Evolutionary conservation across 78 protist species (phyloP).

Genomic region (Dictyostelium brefeldianum): DNA sequence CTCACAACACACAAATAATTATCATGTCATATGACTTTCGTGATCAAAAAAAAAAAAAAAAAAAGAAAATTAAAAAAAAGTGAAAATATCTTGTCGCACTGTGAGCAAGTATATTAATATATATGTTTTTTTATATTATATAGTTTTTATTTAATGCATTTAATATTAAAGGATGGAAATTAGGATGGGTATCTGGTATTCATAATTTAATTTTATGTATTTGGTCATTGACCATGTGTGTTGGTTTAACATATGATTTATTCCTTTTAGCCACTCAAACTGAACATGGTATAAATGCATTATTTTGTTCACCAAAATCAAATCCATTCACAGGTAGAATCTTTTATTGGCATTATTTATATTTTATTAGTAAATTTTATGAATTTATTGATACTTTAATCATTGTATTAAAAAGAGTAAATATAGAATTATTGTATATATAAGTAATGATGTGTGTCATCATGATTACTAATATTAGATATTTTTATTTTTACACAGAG

Average conservation of each 20-base stretch:
- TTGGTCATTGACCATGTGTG: constrained; percentile 53
- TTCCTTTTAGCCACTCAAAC: background rate
- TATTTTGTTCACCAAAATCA: constrained; percentile 60
- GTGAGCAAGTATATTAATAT: too few relatives aligned
- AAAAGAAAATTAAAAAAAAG: too few relatives aligned
- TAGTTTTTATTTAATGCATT: constrained; percentile 28
- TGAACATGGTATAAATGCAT: constrained; percentile 41
- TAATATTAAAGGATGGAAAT: constrained; percentile 19
- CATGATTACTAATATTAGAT: background rate
- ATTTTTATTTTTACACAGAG: background rate
- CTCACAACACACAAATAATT: too few relatives aligned
- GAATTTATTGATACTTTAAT: constrained; percentile 85
- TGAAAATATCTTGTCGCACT: too few relatives aligned
- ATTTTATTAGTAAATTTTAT: constrained; percentile 76
- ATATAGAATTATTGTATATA: background rate
- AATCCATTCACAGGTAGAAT: constrained; percentile 63
- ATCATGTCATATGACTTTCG: too few relatives aligned
- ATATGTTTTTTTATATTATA: background rate
- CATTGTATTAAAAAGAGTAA: constrained; percentile 66
- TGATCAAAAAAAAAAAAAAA: too few relatives aligned
- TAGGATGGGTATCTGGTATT: constrained; percentile 13
- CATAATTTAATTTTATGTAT: constrained; percentile 54
- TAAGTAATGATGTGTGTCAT: background rate
- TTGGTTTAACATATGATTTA: constrained; percentile 42
- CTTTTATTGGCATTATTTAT: constrained; percentile 49